Evolutionary conservation across 2,329 filamentous ascomycete genomes (phyloP).

Genomic region (Fusarium annulatum): DNA sequence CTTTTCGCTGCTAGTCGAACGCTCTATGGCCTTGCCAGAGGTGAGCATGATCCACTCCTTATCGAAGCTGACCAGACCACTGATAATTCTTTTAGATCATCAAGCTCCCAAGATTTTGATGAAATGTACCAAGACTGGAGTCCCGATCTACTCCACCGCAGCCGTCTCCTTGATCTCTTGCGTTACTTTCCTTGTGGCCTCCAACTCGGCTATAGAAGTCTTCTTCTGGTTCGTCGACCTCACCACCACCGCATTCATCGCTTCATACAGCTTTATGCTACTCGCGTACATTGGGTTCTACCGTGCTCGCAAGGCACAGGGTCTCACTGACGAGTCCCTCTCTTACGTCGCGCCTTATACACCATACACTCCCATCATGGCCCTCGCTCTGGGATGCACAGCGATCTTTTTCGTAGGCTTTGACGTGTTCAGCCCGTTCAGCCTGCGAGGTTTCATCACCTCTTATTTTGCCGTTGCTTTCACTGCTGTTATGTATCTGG

Average conservation of each 20-base stretch:
- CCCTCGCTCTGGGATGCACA: slow-evolving; percentile 57
- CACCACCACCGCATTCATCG: slow-evolving; percentile 64
- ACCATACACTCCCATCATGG: slow-evolving; percentile 63
- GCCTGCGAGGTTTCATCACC: slow-evolving; percentile 60
- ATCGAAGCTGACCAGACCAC: neutral
- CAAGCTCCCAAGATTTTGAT: slow-evolving; percentile 61
- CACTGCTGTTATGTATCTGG: slow-evolving; percentile 56
- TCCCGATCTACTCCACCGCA: slow-evolving; percentile 64
- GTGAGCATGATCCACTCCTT: neutral
- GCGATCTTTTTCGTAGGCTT: slow-evolving; percentile 69
- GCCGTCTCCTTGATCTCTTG: slow-evolving; percentile 59
- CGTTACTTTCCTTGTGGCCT: slow-evolving; percentile 62
- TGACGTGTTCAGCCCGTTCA: slow-evolving; percentile 63
- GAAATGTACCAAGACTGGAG: slow-evolving; percentile 67
- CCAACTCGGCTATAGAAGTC: slow-evolving; percentile 56
- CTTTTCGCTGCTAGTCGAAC: slow-evolving; percentile 58
- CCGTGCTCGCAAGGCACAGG: slow-evolving; percentile 61
- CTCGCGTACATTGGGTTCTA: slow-evolving; percentile 57
- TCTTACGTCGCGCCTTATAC: slow-evolving; percentile 60
- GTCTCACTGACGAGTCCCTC: slow-evolving; percentile 55
- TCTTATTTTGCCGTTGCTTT: slow-evolving; percentile 66
- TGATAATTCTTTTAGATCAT: slow-evolving; percentile 44
- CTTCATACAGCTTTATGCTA: slow-evolving; percentile 62
- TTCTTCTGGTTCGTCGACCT: slow-evolving; percentile 66
- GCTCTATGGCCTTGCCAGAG: slow-evolving; percentile 58